A percentile compares a stretch with the other conserved stretches of the same genome.
Conservation (phyloP, 1,284 basidiomycete species). For the Ceratobasidium sp. region DNA sequence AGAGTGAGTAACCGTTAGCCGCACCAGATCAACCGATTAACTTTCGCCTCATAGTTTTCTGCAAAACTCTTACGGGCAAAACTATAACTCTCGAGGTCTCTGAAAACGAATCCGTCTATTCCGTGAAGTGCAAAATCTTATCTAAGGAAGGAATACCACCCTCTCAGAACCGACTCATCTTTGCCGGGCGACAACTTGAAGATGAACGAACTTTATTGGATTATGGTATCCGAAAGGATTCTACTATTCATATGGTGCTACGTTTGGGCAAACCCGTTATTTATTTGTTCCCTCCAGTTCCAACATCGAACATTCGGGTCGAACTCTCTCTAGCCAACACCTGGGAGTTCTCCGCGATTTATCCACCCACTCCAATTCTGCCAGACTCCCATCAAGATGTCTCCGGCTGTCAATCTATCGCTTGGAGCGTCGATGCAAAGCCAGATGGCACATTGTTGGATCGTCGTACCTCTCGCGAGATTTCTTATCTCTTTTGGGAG, state of each 20-base stretch:
- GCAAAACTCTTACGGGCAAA: too few species aligned
- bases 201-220: constrained; percentile 59
- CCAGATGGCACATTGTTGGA: constrained; percentile 54
- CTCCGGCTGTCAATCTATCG: constrained; percentile 48
- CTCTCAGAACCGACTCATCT: constrained; percentile 62
- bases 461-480: constrained; percentile 49
- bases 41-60: too few species aligned
- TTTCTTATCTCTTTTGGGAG: constrained; percentile 59
- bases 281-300: constrained; percentile 47
- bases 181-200: constrained; percentile 60
- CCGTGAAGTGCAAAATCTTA: neutral
- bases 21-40: too few species aligned
- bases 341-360: constrained; percentile 53
- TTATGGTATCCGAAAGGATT: constrained; percentile 61
- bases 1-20: too few species aligned
- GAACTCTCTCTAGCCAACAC: constrained; percentile 49
- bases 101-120: neutral
- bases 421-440: constrained; percentile 54
- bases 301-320: constrained; percentile 47
- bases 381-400: neutral
- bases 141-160: constrained; percentile 58
- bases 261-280: constrained; percentile 49
- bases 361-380: constrained; percentile 48
- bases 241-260: constrained; percentile 51
- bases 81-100: too few species aligned